These are phyloP conservation scores for Coccomyxa subellipsoidea DNA, from an alignment of 163 green algal species.

Conservation along the genomic window DNA sequence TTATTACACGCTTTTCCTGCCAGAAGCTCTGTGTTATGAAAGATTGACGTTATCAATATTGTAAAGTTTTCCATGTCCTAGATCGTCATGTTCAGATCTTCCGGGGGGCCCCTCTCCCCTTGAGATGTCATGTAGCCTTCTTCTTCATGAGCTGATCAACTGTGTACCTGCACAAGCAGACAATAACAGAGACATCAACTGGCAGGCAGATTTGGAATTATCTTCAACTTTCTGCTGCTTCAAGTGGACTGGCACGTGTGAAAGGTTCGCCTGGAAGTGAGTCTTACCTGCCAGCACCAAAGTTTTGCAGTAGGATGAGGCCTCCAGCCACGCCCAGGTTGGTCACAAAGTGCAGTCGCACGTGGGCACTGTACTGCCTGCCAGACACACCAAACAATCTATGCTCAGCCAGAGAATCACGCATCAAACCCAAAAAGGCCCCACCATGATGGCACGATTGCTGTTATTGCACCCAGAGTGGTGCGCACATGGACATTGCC, in stretches of 20 bases:
- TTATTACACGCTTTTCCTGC: too few relatives aligned
- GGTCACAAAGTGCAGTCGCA: slow-evolving; percentile 48
- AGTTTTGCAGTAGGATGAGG: slow-evolving; percentile 49
- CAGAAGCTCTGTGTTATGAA: too few relatives aligned
- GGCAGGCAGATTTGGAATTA: too few relatives aligned
- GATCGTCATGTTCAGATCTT: too few relatives aligned
- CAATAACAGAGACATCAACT: too few relatives aligned
- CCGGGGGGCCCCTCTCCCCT: too few relatives aligned
- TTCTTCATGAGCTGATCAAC: slow-evolving; percentile 38
- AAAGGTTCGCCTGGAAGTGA: neutral
- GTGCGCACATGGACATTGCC: too few relatives aligned
- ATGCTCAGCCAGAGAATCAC: neutral
- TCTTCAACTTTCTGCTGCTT: too few relatives aligned
- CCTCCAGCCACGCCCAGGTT: slow-evolving; percentile 41
- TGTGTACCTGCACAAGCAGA: slow-evolving; percentile 22
- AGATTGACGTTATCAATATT: too few relatives aligned
- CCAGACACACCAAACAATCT: neutral
- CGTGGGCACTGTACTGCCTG: slow-evolving; percentile 32
- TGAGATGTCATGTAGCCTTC: neutral
- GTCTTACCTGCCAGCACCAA: slow-evolving; percentile 34
- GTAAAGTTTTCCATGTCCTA: too few relatives aligned
- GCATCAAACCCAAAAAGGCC: neutral
- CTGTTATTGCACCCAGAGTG: too few relatives aligned
- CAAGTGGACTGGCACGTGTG: neutral
- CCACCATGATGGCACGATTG: neutral